A percentile compares a stretch with the other conserved stretches of the same genome.
Conservation (phyloP, 345 rosid genomes). For the Rhodamnia argentea region DNA sequence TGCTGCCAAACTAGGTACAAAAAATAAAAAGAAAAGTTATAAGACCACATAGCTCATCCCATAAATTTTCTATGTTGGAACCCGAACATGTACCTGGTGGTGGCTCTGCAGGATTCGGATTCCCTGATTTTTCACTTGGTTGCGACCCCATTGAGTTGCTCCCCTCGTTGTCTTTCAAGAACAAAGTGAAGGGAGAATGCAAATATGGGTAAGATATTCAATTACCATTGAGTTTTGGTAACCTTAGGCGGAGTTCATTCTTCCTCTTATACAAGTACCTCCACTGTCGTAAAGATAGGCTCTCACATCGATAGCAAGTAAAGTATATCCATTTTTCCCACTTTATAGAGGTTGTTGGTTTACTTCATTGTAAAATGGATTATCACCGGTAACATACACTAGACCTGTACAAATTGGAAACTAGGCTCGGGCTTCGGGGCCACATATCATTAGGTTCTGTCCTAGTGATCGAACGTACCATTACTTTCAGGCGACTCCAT, state of each 20-base stretch:
- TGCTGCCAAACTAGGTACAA: no score
- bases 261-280: not conserved
- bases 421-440: not conserved
- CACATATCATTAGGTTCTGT: not conserved
- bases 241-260: not conserved
- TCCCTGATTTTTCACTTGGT: no score
- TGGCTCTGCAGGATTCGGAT: no score
- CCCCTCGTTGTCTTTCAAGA: not conserved
- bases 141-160: no score
- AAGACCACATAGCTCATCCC: no score
- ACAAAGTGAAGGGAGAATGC: not conserved
- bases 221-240: not conserved
- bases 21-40: no score
- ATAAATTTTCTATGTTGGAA: no score
- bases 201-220: not conserved
- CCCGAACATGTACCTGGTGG: no score
- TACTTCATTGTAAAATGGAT: not conserved
- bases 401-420: not conserved
- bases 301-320: not conserved
- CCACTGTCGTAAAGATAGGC: not conserved
- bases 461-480: no score
- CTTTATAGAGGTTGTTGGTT: not conserved
- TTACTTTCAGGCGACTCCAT: no score
- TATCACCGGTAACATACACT: not conserved
- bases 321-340: no score